These are phyloP conservation scores for Verticillium zaregamsianum DNA, from an alignment of 2,329 filamentous ascomycete species.

Conservation along the genomic window DNA sequence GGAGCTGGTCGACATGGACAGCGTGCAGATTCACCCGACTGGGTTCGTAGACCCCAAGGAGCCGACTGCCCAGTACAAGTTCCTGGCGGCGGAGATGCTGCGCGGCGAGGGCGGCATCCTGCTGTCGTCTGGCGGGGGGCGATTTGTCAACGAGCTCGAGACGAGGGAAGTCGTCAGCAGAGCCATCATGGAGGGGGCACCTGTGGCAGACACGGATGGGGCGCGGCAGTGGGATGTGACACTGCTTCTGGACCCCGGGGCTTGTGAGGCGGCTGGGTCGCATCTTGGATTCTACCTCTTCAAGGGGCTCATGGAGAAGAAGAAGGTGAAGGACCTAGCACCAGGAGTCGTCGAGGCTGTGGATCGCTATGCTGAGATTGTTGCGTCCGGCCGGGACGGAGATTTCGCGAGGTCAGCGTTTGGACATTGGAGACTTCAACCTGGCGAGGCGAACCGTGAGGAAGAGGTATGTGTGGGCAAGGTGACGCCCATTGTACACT, in stretches of 20 bases:
- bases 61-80: conserved; percentile 45
- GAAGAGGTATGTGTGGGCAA: conserved; percentile 52
- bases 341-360: conserved; percentile 35
- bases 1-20: conserved; percentile 45
- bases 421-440: conserved; percentile 48
- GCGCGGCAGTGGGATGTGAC: conserved; percentile 56
- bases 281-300: conserved; percentile 61
- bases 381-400: conserved; percentile 33
- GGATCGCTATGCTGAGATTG: conserved; percentile 43
- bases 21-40: conserved; percentile 62
- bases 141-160: conserved; percentile 62
- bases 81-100: conserved; percentile 60
- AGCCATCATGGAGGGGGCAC: conserved; percentile 40
- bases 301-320: conserved; percentile 57
- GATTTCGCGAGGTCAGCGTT: conserved; percentile 45
- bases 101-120: conserved; percentile 60
- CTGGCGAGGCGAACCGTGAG: conserved; percentile 39
- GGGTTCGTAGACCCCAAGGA: conserved; percentile 56
- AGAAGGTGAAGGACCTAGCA: conserved; percentile 46
- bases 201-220: conserved; percentile 16
- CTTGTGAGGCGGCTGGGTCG: conserved; percentile 43
- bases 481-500: conserved; percentile 61
- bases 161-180: conserved; percentile 53
- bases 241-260: conserved; percentile 56
- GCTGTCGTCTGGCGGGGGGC: conserved; percentile 36